Base-by-base conservation (phyloP, 2,329 filamentous ascomycete species). In the Fusarium tupiense region DNA sequence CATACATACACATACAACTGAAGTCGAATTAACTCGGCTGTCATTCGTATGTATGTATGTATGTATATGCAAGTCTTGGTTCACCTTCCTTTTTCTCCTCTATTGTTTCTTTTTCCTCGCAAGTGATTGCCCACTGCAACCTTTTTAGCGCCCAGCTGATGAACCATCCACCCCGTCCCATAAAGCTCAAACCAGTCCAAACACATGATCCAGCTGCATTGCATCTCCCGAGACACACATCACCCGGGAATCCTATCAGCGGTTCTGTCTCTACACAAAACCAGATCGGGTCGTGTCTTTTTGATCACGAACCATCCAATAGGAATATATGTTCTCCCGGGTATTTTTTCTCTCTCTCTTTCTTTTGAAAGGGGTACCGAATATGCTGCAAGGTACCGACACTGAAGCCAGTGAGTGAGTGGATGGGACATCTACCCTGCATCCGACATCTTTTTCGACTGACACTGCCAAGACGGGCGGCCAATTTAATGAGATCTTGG, bases 161-260 rank as follows among this genome's bases (percentile, higher is more conserved):
- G 40, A 41, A 41, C 35, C 44, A 58, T 47, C 29, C 31, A 38
- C n/a, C n/a, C n/a, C n/a, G n/a, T 24, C 49, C 31, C 49, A 17
- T 52, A 52, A 33, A 33, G 49, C 10, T 26, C 33, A 54, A 54
- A 17, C 24, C 50, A 54, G 33, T 17, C 24, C 24, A 47, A 26
- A 61, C 31, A 38, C 14, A 69, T 43, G 60, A 70, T 70, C 46
- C 65, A 40, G 37, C 41, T n/a, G n/a, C n/a, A n/a, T n/a, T 60
- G 66, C 47, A 44, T 47, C 67, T 56, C 67, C 60, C 53, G 60
- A 70, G 67, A 70, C 67, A 70, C 46, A 31, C 66, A 54, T 70
- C 24, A 20, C 22, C n/a, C 16, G 26, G 35, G 17, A 68, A 38
- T 41, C 61, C n/a, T 54, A 24, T 49, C 46, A 65, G 50, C 22